Evolutionary conservation across 352 stramenopile species (phyloP).

Genomic region (Phytopythium vexans): DNA sequence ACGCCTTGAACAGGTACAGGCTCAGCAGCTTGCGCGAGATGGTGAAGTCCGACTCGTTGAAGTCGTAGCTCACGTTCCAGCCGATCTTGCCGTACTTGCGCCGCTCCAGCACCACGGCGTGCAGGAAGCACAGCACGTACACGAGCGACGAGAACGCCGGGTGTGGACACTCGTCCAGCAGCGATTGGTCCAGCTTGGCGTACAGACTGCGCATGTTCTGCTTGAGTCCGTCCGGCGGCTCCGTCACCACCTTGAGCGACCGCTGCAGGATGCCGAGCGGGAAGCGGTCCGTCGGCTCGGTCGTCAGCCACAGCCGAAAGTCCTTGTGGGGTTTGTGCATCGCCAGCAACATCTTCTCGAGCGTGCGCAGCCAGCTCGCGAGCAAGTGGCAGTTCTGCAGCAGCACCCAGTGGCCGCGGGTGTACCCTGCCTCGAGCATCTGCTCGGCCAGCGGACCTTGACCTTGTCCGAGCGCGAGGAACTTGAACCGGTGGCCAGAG

Average conservation of each 20-base stretch:
- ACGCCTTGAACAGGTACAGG: conserved; percentile 94
- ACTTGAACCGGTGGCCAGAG: conserved; percentile 90
- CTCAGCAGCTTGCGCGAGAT: conserved; percentile 90
- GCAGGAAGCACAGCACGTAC: conserved; percentile 95
- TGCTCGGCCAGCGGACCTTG: conserved; percentile 93
- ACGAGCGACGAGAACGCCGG: conserved; percentile 90
- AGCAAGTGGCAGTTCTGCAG: conserved; percentile 96
- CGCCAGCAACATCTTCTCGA: conserved; percentile 91
- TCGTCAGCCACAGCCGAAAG: conserved; percentile 96
- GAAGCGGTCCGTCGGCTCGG: conserved; percentile 94
- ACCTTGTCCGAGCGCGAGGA: conserved; percentile 92
- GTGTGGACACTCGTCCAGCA: conserved; percentile 93
- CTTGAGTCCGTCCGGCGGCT: conserved; percentile 94
- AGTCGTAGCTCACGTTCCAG: conserved; percentile 97
- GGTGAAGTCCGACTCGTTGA: conserved; percentile 96
- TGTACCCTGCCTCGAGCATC: conserved; percentile 90
- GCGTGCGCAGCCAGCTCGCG: conserved; percentile 89
- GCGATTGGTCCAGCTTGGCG: conserved; percentile 86
- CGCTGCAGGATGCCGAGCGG: conserved; percentile 94
- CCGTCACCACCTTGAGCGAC: conserved; percentile 95
- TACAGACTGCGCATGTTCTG: conserved; percentile 96
- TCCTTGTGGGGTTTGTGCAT: conserved; percentile 93
- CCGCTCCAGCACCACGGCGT: conserved; percentile 94
- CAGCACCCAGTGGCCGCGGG: conserved; percentile 88
- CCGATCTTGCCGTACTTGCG: conserved; percentile 97